Base-by-base conservation (phyloP, 768 basidiomycete genomes). In the Lepiota brunneoincarnata region DNA sequence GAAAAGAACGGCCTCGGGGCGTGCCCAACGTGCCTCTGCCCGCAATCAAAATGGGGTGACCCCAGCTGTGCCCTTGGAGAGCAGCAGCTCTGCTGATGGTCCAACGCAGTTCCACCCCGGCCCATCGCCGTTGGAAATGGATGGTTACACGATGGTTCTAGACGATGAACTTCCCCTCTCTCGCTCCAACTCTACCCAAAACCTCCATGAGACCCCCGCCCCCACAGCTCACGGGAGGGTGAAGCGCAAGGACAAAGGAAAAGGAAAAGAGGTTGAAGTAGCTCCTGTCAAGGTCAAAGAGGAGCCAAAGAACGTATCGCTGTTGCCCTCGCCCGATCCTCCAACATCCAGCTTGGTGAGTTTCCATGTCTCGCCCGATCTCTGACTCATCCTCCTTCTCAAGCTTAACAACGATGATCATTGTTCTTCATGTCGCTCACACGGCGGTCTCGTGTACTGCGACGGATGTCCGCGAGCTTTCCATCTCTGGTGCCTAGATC, bases 381-480 rank as follows among this genome's bases (percentile, higher is more conserved):
- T 46, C 38, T 54, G 34, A 59, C 44, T 53, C 51, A 43, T 53
- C 46, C 37, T 47, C 56, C 47, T 35, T 59, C 49, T 49, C 46
- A 50, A 81, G 77, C 66, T 78, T 49, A 74, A 73, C 62, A 91
- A 92, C 68, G 84, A 92, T 66, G 90, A 93, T 65, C 88, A 92
- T 63, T 93, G 90, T 65, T 91, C 89, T 58, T 81, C 90, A 15
- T 93, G 90, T 67, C 84, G 86, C 62, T 91, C 87, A 21, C 73
- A 73, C 59, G 96, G 96, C 44, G 82, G 89, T 40, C 79, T 98
- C 57, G 83, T 99, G 17, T 98, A 97, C 68, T 99, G 97, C 69
- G 97, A 98, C 69, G 94, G 95, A 17, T 99, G 97, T 67, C 92
- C 96, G 34, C 76, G 89, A 59, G 93, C 94, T 6, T 99, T 97